Conservation (phyloP, 2,329 filamentous ascomycete genomes). For the Fusarium sp. region DNA sequence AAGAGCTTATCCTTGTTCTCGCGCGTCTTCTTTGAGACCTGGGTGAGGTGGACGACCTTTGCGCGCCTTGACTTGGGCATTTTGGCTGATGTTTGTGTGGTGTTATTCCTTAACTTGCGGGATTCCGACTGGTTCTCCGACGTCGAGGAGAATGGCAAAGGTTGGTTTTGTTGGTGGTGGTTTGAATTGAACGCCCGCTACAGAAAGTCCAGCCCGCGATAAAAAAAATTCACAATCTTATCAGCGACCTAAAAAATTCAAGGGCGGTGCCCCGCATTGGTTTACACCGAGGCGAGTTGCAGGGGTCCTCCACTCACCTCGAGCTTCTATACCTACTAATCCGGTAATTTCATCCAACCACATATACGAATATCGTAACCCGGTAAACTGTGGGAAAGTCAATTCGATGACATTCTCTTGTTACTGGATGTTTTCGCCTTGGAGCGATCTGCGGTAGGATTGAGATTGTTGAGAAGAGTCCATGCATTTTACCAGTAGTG, state of each 20-base stretch:
- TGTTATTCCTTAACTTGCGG: background rate
- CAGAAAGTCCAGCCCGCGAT: slow-evolving; percentile 42
- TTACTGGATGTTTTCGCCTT: too few species aligned
- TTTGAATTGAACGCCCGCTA: slow-evolving; percentile 18
- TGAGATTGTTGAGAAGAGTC: too few species aligned
- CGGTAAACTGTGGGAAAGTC: background rate
- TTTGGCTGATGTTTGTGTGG: slow-evolving; percentile 47
- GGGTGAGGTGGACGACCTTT: slow-evolving; percentile 89
- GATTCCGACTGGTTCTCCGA: too few species aligned
- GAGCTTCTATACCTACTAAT: slow-evolving; percentile 20
- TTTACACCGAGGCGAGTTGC: slow-evolving; percentile 39
- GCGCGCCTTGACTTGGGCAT: slow-evolving; percentile 99
- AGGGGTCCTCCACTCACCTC: slow-evolving; percentile 35
- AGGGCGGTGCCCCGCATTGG: slow-evolving; percentile 51
- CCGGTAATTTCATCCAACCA: slow-evolving; percentile 9
- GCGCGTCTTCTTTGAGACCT: slow-evolving; percentile 92
- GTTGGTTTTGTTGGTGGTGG: slow-evolving; percentile 12
- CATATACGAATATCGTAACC: background rate
- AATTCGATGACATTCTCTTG: too few species aligned
- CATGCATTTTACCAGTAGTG: too few species aligned
- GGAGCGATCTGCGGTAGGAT: too few species aligned
- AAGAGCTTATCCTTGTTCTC: slow-evolving; percentile 94
- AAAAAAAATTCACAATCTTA: slow-evolving; percentile 41
- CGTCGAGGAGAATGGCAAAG: slow-evolving; percentile 10
- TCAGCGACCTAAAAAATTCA: slow-evolving; percentile 45